Base-by-base conservation (phyloP, 1,284 basidiomycete species). In the Ustilago trichophora region DNA sequence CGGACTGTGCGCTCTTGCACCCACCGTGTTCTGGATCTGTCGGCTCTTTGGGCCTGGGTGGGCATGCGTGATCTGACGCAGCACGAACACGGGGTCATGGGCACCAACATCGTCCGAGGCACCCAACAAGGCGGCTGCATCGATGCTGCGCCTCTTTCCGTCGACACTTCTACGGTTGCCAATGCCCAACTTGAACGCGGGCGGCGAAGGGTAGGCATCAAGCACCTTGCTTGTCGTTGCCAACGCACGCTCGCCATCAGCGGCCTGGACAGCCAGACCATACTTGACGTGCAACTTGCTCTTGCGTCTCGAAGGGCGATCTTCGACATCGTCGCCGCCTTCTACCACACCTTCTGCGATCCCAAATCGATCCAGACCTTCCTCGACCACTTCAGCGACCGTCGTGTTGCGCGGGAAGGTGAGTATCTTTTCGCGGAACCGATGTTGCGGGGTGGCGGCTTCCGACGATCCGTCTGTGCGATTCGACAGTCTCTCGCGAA, bases 281-380 rank as follows among this genome's bases (percentile, higher is more conserved):
- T 97, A 98, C 42, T 92, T 86, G 35, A 95, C 90, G 41, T 91
- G 86, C 3, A 87, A 83, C 16, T 87, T 85, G 81, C 91, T 94
- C 59, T 89, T 86, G 51, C 92, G 85, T 82, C 92, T 91, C 12
- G 88, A 86, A 35, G 88, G 83, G 80, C 94, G 93, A 77, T 95
- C 93, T 82, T 98, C 95, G 1, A 98, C 88, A 75, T 97, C 94
- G 81, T 98, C 95, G 1, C 94, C 94, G 2, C 95, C 95, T 80
- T 98, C 93, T 1, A 97, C 94, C 2, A 98, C 92, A 16, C 93
- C 95, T 35, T 97, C 95, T 27, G 87, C 83, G 44, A 98, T 94
- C 0, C 94, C 94, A 77, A 97, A 97, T 47, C 92, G 84, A 75
- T 97, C 93, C 63, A 98, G 80, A 11, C 90, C 91, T 36, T 91